Evolutionary conservation across 202 grass and related monocot genomes (phyloP), one percentile per base, ranked within the genome.

Genomic region (Miscanthus sacchariflorus): DNA sequence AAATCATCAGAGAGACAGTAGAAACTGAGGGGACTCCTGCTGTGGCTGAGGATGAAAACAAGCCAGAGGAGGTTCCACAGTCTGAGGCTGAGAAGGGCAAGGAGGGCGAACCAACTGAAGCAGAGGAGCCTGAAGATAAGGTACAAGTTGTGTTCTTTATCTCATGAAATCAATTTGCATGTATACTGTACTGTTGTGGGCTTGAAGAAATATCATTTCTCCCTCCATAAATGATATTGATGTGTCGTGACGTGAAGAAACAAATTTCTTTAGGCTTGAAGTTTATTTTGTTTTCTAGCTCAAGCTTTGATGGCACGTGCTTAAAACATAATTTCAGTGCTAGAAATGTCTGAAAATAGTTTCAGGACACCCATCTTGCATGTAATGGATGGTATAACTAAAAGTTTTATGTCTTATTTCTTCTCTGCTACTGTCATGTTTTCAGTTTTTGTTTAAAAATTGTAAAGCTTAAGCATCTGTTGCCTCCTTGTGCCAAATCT

Each of bases 41-140:
- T 28, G 58, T 65, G 18, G 18, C 43, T 72, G 90, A 86, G 68
- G 74, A 81, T 68, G 81, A 90, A 13, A 81, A 24, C 19, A 89
- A 90, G 68, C 81, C 46, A 70, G 85, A 95, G 79, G 86, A 84
- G n/a, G 69, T 42, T 1, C 75, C 78, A 9, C 77, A 74, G n/a
- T 43, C 82, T 67, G 90, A 90, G 80, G 82, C 17, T 82, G 88
- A 94, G 81, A 86, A 88, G 64, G 68, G 52, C 35, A 91, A 92
- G 52, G 85, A 94, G 50, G 90, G 68, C 10, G 82, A 76, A 6
- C 63, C 12, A n/a, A 81, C 87, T 68, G 82, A 90, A 87, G 74
- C 49, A 15, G 73, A 86, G 67, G 90, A 90, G 79, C 77, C 70
- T 35, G 90, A 94, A 84, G 85, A 90, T 44, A 92, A 94, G 93